Evolutionary conservation across 2,329 filamentous ascomycete genomes (phyloP), one percentile per base, ranked within the genome.

Genomic region (Calonectria hongkongensis): DNA sequence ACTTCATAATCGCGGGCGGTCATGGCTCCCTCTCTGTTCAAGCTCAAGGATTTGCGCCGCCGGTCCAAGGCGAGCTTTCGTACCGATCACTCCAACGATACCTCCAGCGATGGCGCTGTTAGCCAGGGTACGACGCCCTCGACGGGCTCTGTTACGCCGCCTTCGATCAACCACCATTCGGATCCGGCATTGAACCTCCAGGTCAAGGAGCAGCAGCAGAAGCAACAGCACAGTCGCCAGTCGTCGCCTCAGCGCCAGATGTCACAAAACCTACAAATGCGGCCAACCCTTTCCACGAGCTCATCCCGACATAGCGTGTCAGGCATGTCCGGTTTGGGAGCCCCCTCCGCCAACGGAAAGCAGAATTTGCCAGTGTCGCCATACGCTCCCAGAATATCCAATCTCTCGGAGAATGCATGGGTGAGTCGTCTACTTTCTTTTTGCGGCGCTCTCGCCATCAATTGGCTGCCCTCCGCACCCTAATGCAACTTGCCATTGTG

Each of bases 401-500:
- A 96, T 41, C 88, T 98, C 47, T 88, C 91, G 12, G 95, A 98
- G 76, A 94, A 94, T 77, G 92, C 94, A 71, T 98, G 95, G 94
- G 95, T 97, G 90, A 79, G 92, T 87, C 62, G 73, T 74, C 58
- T 33, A 68, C 74, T 78, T 73, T 66, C 70, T 71, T 78, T 48
- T 71, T 68, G 66, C 63, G 68, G 64, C 65, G 27, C 50, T 62
- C 39, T 47, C 33, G 18, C 33, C 30, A 36, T 60, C 73, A 67
- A 74, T 75, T 70, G 66, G 69, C 33, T 60, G 18, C 56, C 39
- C 33, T 70, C 30, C 56, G 62, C 70, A 67, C 48, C 63, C 68
- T 30, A 63, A 74, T 51, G 67, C 71, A 72, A 68, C 75, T 73
- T 60, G 69, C 63, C 73, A 58, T 74, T 21, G 66, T 28, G 33